These are phyloP conservation scores for Ceratocystis cubensis DNA, from an alignment of 2,329 filamentous ascomycete genomes.

Conservation along the genomic window DNA sequence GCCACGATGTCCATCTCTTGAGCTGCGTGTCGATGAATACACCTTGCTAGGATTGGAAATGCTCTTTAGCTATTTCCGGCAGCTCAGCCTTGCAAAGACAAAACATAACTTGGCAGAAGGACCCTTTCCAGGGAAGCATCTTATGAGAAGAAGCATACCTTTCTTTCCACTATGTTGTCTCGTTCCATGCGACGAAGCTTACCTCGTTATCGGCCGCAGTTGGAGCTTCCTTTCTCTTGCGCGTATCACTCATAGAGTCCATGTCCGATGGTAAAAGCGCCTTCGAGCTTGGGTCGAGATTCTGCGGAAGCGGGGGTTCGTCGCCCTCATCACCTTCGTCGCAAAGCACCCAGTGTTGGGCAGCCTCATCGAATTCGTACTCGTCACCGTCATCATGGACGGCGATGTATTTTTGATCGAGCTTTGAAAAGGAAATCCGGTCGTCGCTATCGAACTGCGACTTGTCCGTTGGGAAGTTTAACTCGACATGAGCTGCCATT, in stretches of 20 bases:
- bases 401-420: slow-evolving; percentile 69
- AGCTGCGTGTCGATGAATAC: background rate
- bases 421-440: slow-evolving; percentile 75
- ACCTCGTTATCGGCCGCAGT: slow-evolving; percentile 32
- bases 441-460: slow-evolving; percentile 63
- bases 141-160: background rate
- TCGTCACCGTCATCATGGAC: slow-evolving; percentile 76
- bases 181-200: slow-evolving; percentile 27
- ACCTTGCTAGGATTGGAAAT: background rate
- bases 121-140: background rate
- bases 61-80: background rate
- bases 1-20: background rate
- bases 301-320: slow-evolving; percentile 22
- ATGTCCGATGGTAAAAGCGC: background rate
- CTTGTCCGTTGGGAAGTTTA: slow-evolving; percentile 44
- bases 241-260: background rate
- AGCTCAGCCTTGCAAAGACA: background rate
- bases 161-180: slow-evolving; percentile 7
- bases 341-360: slow-evolving; percentile 60
- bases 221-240: slow-evolving; percentile 34
- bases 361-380: slow-evolving; percentile 63
- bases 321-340: slow-evolving; percentile 32
- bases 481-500: slow-evolving; percentile 13
- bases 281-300: background rate
- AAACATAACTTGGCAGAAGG: background rate